Conservation (phyloP, 2,329 filamentous ascomycete species). For the Ophiocordyceps camponoti-saundersi region DNA sequence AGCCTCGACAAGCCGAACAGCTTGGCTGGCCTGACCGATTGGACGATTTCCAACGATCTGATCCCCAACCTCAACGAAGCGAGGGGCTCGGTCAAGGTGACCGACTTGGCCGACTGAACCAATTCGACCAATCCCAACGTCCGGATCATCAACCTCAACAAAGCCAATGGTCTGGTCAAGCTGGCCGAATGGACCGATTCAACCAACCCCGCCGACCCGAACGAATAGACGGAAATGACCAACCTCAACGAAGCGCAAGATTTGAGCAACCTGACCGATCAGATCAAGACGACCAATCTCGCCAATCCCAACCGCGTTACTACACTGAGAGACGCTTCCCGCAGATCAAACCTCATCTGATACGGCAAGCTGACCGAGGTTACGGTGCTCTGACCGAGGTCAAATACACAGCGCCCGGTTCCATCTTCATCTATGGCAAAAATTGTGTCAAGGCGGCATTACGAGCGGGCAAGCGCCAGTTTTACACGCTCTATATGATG, state of each 20-base stretch:
- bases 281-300: background rate
- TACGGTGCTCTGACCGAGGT: background rate
- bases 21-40: background rate
- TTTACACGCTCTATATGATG: constrained; percentile 76
- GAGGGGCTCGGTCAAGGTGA: background rate
- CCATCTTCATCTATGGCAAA: constrained; percentile 78
- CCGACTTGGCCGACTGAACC: background rate
- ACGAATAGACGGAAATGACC: background rate
- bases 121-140: no score
- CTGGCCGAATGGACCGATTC: background rate
- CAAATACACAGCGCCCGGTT: constrained; percentile 33
- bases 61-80: background rate
- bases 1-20: background rate
- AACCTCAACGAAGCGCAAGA: background rate
- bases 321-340: background rate
- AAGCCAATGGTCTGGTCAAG: background rate
- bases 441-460: constrained; percentile 70
- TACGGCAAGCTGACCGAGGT: background rate
- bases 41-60: no score
- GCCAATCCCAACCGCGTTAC: background rate
- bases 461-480: constrained; percentile 43
- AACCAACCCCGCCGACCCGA: background rate
- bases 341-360: background rate
- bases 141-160: no score
- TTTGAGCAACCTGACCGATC: background rate